Percentiles rank a stretch among this genome's conserved stretches.
phyloP scores from a whole-genome alignment of 306 rosid species.

The Begonia peltatifolia region DNA sequence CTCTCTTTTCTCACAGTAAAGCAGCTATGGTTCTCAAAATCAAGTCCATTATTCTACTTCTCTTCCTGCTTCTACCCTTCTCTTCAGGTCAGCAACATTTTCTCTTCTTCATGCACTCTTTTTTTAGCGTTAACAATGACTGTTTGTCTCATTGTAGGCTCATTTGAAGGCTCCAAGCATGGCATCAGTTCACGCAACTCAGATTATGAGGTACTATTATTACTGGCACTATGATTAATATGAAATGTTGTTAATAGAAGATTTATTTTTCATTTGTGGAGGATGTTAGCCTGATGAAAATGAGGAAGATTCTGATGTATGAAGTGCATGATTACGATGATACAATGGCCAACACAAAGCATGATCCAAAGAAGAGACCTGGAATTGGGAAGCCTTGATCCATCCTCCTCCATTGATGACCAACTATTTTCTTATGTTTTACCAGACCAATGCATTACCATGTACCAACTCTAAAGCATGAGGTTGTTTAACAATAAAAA shows the following conservation, averaged over 20 bases:
- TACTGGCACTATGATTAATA: not conserved
- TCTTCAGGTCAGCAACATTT: not conserved
- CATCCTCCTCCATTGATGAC: not conserved
- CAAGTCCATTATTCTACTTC: not conserved
- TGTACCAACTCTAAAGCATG: too few relatives aligned
- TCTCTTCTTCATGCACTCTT: not conserved
- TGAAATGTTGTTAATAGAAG: not conserved
- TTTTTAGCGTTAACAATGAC: not conserved
- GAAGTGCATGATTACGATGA: slow-evolving; percentile 11
- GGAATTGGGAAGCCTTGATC: slow-evolving; percentile 14
- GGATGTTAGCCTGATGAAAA: not conserved
- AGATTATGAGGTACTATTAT: not conserved
- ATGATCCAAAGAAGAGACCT: slow-evolving; percentile 12
- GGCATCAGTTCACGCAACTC: not conserved
- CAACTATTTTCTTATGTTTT: not conserved
- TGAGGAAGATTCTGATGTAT: slow-evolving; percentile 11
- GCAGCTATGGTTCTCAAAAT: not conserved
- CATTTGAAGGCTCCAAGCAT: not conserved
- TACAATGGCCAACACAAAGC: slow-evolving; percentile 4
- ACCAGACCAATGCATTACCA: not conserved
- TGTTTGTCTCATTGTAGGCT: not conserved
- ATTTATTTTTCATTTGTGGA: not conserved
- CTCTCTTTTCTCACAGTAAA: not conserved
- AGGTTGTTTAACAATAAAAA: too few relatives aligned
- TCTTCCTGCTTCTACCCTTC: not conserved